These are phyloP conservation scores for Beauveria varroae DNA, from an alignment of 2,329 filamentous ascomycete genomes.

Conservation along the genomic window DNA sequence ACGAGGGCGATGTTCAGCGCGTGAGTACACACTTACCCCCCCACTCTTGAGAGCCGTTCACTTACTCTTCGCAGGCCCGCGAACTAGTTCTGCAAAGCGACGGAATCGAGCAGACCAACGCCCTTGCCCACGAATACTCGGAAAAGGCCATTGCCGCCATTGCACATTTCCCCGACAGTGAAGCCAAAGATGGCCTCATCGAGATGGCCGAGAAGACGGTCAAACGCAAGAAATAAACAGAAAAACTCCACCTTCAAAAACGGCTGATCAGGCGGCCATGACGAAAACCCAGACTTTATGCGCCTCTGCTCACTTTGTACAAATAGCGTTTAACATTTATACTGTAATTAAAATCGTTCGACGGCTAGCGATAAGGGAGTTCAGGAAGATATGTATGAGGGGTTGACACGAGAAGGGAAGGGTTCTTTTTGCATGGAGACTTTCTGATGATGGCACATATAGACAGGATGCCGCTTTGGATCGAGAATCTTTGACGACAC, in stretches of 20 bases:
- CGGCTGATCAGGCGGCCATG: background rate
- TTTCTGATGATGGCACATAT: conserved; percentile 4
- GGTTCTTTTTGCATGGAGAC: background rate
- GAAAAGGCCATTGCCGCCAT: conserved; percentile 85
- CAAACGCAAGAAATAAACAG: conserved; percentile 70
- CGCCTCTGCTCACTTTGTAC: conserved; percentile 7
- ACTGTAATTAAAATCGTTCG: background rate
- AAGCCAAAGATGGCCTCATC: conserved; percentile 83
- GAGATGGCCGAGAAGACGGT: conserved; percentile 94
- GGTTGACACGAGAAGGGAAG: background rate
- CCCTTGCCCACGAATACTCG: conserved; percentile 82
- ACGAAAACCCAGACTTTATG: background rate
- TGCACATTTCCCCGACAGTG: conserved; percentile 78
- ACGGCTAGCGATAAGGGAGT: background rate
- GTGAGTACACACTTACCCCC: conserved; percentile 44
- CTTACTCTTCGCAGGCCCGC: conserved; percentile 56
- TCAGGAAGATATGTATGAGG: background rate
- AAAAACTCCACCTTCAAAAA: background rate
- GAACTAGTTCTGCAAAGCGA: conserved; percentile 75
- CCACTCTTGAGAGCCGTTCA: background rate
- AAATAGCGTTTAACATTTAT: conserved; percentile 13
- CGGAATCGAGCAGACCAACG: conserved; percentile 86
- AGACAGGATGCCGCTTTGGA: background rate
- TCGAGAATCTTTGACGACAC: background rate
- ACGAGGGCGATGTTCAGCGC: conserved; percentile 74